These are phyloP conservation scores for Aphanomyces astaci DNA, from an alignment of 352 stramenopile genomes.

Conservation along the genomic window DNA sequence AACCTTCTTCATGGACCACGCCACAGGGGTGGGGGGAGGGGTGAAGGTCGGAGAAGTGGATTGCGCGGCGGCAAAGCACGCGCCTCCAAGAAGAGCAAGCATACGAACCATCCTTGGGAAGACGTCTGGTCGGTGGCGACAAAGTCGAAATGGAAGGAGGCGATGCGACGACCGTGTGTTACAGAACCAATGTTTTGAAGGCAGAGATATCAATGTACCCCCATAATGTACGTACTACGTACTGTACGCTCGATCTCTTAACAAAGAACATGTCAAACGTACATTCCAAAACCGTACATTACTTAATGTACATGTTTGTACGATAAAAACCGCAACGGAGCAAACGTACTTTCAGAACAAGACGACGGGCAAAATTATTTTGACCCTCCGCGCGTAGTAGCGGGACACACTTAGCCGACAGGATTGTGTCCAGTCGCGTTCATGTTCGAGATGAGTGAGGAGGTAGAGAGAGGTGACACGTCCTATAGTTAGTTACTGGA, in stretches of 20 bases:
- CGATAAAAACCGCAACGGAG: too few relatives aligned
- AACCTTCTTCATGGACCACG: conserved; percentile 12
- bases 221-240: background rate
- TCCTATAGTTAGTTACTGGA: too few relatives aligned
- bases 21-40: background rate
- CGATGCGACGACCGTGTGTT: background rate
- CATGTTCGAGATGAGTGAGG: too few relatives aligned
- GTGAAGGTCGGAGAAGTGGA: background rate
- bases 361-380: background rate
- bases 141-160: conserved; percentile 9
- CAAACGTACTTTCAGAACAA: background rate
- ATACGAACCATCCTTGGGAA: conserved; percentile 16
- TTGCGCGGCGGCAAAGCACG: background rate
- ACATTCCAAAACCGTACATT: background rate
- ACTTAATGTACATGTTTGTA: too few relatives aligned
- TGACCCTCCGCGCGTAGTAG: too few relatives aligned
- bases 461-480: too few relatives aligned
- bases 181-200: background rate
- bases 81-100: background rate
- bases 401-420: too few relatives aligned
- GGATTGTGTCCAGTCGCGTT: too few relatives aligned
- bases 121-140: background rate
- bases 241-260: background rate
- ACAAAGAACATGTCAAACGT: background rate
- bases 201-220: background rate